A percentile compares a stretch with the other conserved stretches of the same genome.
phyloP scores from a whole-genome alignment of 2,329 filamentous ascomycete species.

The Colletotrichum simmondsii region DNA sequence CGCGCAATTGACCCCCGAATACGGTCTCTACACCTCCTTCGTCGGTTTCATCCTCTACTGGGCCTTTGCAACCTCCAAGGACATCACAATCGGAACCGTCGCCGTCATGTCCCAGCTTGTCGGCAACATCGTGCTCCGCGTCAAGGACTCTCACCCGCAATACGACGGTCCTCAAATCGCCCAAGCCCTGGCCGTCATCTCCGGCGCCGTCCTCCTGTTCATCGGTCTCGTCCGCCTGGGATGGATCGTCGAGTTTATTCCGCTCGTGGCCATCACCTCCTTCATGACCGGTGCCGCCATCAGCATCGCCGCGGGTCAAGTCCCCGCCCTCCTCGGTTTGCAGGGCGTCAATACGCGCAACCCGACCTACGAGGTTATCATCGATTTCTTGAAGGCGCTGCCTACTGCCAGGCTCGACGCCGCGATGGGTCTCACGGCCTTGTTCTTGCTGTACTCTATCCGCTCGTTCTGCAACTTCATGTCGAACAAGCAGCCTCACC shows the following conservation, averaged over 20 bases:
- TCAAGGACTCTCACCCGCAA: conserved; percentile 47
- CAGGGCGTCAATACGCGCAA: conserved; percentile 55
- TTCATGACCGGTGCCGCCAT: conserved; percentile 64
- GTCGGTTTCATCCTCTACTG: conserved; percentile 84
- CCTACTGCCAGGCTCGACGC: conserved; percentile 69
- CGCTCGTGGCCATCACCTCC: conserved; percentile 59
- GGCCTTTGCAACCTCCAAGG: conserved; percentile 87
- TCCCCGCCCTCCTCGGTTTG: conserved; percentile 56
- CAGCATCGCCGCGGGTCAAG: conserved; percentile 60
- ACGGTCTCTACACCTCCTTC: conserved; percentile 84
- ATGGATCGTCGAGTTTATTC: conserved; percentile 64
- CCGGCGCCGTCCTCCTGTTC: conserved; percentile 54
- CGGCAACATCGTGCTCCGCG: conserved; percentile 55
- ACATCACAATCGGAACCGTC: conserved; percentile 77
- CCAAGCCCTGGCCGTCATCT: conserved; percentile 56
- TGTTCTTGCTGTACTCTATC: conserved; percentile 74
- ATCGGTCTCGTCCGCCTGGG: conserved; percentile 59
- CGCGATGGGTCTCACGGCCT: conserved; percentile 76
- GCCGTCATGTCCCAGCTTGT: conserved; percentile 63
- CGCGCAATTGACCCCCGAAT: conserved; percentile 74
- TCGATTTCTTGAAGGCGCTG: conserved; percentile 53
- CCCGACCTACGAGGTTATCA: conserved; percentile 56
- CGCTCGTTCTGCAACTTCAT: conserved; percentile 69
- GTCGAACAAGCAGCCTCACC: conserved; percentile 74
- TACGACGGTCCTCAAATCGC: conserved; percentile 54